Base-by-base conservation (phyloP, 331 rosid species). In the Pyrus hybrid region DNA sequence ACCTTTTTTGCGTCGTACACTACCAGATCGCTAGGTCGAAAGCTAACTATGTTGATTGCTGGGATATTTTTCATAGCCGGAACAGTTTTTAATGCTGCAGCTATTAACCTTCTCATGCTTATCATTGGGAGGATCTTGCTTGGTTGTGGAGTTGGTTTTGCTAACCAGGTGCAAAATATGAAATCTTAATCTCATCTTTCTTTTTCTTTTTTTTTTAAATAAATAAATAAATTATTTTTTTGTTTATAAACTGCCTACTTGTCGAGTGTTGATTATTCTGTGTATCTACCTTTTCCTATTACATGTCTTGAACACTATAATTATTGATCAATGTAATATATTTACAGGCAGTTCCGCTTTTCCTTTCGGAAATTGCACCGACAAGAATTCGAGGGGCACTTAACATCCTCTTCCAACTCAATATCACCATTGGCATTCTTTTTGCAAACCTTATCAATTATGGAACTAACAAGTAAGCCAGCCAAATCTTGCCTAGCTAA, bases 11-110 rank as follows among this genome's bases (percentile, higher is more conserved):
- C 98, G 3, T 86, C 97, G 7, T 13, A 16, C 2, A 68, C 82
- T 3, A 87, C 85, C 20, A 77, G 86, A 68, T 77, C 16, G 18
- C 70, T 85, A 0, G 96, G 98, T 2, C 86, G 97, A 65, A 91
- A 58, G 28, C 13, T 58, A 26, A 62, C 67, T 8, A 62, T 49
- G 56, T 49, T 49, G 3, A 49, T 49, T 16, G 56, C 45, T 4
- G 56, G 56, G 56, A 49, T 49, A 80, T 37, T 93, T 77, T 91
- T 93, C 76, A 26, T 91, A 7, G 0, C 61, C 8, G 97, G 98
- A 53, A 86, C 97, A 0, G 16, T 81, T 76, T 33, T 89, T 2
- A 91, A 79, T 8, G 74, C 91, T 4, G 8, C 74, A 1, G 91
- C 87, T 10, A 8, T 47, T 1, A 67, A 33, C 77, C 73, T 93